Evolutionary conservation across 2,329 filamentous ascomycete species (phyloP).

Genomic region (Diaporthe ilicicola): DNA sequence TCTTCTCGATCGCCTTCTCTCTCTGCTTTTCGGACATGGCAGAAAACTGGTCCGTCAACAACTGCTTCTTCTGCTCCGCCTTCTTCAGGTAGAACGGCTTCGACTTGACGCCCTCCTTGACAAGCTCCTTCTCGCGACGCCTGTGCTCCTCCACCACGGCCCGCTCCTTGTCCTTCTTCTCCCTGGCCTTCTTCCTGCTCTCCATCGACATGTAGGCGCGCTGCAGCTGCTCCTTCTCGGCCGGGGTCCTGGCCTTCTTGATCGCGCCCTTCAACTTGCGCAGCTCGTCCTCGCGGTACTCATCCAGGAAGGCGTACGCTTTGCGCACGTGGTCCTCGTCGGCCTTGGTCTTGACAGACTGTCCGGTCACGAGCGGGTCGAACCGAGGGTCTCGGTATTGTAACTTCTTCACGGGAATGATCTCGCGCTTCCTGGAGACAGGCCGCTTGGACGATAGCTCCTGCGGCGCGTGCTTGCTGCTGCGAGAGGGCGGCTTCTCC

Average conservation of each 20-base stretch:
- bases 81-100: conserved; percentile 93
- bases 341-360: conserved; percentile 44
- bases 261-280: conserved; percentile 74
- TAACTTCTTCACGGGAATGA: conserved; percentile 68
- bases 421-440: conserved; percentile 81
- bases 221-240: conserved; percentile 75
- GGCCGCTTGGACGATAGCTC: conserved; percentile 84
- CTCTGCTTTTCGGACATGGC: conserved; percentile 86
- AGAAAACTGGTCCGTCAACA: conserved; percentile 81
- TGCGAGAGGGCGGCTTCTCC: conserved; percentile 40
- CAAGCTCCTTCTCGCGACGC: conserved; percentile 82
- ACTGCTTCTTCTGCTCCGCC: conserved; percentile 87
- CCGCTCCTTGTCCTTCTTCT: conserved; percentile 74
- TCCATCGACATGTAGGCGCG: conserved; percentile 80
- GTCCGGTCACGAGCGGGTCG: conserved; percentile 64
- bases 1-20: conserved; percentile 84
- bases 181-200: conserved; percentile 75
- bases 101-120: conserved; percentile 88
- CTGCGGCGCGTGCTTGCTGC: conserved; percentile 87
- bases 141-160: conserved; percentile 79
- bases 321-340: conserved; percentile 69
- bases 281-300: conserved; percentile 88
- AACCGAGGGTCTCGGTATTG: conserved; percentile 85
- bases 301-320: conserved; percentile 87
- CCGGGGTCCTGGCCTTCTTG: conserved; percentile 69